Conservation (phyloP, 345 rosid species). For the Excoecaria agallocha region DNA sequence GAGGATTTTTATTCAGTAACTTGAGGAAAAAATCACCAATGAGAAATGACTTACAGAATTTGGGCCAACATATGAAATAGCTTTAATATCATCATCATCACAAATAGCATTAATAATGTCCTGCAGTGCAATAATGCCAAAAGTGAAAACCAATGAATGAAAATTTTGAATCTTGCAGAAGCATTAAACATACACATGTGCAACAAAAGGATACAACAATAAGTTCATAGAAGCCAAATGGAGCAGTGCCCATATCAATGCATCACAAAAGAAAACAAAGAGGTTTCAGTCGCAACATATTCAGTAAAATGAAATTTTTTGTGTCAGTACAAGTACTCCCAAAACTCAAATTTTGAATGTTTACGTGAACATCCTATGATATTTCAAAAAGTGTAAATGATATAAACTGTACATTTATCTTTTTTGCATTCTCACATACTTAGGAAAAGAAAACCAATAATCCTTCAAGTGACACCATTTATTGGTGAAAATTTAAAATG, state of each 20-base stretch:
- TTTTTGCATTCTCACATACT: background rate
- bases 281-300: background rate
- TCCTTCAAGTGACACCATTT: background rate
- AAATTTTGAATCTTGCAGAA: background rate
- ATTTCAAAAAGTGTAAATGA: background rate
- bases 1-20: background rate
- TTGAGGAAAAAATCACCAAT: background rate
- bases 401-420: background rate
- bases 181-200: background rate
- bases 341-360: background rate
- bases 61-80: conserved; percentile 43
- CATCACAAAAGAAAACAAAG: background rate
- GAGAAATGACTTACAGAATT: conserved; percentile 31
- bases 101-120: conserved; percentile 45
- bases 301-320: background rate
- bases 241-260: background rate
- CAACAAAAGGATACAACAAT: background rate
- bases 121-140: conserved; percentile 24
- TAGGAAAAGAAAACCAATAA: background rate
- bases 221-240: background rate
- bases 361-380: no score
- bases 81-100: conserved; percentile 52
- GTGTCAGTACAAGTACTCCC: background rate
- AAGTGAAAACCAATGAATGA: conserved; percentile 1
- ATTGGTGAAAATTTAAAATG: conserved; percentile 2